Evolutionary conservation across 2,329 filamentous ascomycete species (phyloP).

Genomic region (Xylariales sp.): DNA sequence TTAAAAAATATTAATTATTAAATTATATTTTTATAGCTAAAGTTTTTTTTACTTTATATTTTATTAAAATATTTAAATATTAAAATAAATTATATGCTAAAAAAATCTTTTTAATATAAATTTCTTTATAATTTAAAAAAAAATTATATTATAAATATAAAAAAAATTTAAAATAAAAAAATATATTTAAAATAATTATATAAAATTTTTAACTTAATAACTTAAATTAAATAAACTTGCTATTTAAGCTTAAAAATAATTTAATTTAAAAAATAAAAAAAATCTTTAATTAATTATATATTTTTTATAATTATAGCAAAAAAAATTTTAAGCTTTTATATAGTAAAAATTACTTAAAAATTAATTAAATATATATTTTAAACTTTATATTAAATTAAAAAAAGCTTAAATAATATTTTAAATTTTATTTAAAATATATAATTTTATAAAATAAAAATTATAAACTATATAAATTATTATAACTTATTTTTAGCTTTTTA

Average conservation of each 20-base stretch:
- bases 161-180: no score
- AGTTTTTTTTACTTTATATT: no score
- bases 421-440: background rate
- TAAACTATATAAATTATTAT: background rate
- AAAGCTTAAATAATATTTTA: background rate
- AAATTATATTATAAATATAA: no score
- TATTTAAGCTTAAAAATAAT: conserved; percentile 19
- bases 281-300: conserved; percentile 16
- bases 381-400: conserved; percentile 22
- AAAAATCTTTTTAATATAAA: no score
- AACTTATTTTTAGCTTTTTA: background rate
- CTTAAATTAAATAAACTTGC: conserved; percentile 6
- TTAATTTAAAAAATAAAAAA: conserved; percentile 21
- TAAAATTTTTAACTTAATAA: no score
- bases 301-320: conserved; percentile 4
- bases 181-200: no score
- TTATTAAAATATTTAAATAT: no score
- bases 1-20: no score
- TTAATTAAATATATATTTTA: conserved; percentile 2
- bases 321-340: conserved; percentile 25
- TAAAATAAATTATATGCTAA: no score
- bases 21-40: no score
- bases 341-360: background rate
- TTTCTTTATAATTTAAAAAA: no score
- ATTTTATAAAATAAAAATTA: background rate